Percentiles rank a stretch among this genome's conserved stretches.
These are phyloP conservation scores for Vicia faba DNA, from an alignment of 306 rosid genomes.

Conservation along the genomic window DNA sequence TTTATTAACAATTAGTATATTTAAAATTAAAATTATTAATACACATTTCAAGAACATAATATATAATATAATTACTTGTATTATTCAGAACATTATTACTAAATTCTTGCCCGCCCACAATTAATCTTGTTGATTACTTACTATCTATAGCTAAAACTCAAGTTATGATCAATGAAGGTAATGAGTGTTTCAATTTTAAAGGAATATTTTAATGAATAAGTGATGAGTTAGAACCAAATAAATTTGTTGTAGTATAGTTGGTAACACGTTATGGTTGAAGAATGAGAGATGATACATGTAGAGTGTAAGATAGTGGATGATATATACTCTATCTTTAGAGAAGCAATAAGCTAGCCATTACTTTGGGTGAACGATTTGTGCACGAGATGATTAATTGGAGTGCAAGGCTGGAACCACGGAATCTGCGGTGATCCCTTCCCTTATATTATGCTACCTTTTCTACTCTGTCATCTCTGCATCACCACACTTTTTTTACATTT, in stretches of 20 bases:
- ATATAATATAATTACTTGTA: too few species aligned
- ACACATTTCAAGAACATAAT: too few species aligned
- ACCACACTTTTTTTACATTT: constrained; percentile 33
- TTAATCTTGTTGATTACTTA: neutral
- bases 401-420: constrained; percentile 94
- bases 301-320: constrained; percentile 19
- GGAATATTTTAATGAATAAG: constrained; percentile 24
- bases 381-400: constrained; percentile 78
- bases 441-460: constrained; percentile 14
- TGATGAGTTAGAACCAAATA: neutral
- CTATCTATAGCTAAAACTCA: constrained; percentile 1
- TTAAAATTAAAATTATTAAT: too few species aligned
- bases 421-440: constrained; percentile 66
- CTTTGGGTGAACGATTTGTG: constrained; percentile 74
- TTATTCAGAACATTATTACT: too few species aligned
- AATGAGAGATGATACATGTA: constrained; percentile 13
- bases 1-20: too few species aligned
- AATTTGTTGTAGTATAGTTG: neutral
- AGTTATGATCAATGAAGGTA: neutral
- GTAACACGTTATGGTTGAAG: constrained; percentile 24
- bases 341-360: constrained; percentile 49
- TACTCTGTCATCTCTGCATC: constrained; percentile 47
- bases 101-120: constrained; percentile 4
- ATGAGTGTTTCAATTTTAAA: neutral
- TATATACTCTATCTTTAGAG: constrained; percentile 30